phyloP scores from a whole-genome alignment of 2,329 filamentous ascomycete genomes.

The Macroventuria anomochaeta region DNA sequence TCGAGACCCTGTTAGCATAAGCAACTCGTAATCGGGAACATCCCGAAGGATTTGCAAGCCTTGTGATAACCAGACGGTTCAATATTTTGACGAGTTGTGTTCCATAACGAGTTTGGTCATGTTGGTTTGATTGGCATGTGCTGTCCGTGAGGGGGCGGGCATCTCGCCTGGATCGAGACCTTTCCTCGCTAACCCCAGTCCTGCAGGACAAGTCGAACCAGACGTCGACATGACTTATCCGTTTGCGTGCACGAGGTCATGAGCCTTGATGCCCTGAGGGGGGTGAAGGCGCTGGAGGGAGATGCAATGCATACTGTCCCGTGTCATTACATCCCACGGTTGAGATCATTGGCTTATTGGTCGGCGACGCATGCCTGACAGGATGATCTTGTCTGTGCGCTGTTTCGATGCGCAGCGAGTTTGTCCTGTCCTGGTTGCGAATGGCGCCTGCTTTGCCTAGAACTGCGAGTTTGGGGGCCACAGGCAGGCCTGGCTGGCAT shows the following conservation, averaged over 20 bases:
- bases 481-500: not conserved
- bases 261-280: slow-evolving; percentile 8
- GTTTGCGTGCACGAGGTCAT: slow-evolving; percentile 13
- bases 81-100: not conserved
- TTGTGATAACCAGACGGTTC: not conserved
- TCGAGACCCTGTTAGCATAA: slow-evolving; percentile 5
- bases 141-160: slow-evolving; percentile 11
- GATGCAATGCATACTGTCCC: slow-evolving; percentile 11
- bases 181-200: slow-evolving; percentile 32
- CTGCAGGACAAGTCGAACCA: slow-evolving; percentile 10
- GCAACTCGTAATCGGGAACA: not conserved
- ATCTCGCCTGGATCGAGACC: slow-evolving; percentile 25
- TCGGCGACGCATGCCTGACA: slow-evolving; percentile 13
- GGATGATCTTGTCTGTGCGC: slow-evolving; percentile 6
- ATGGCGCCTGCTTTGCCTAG: slow-evolving; percentile 14
- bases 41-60: slow-evolving; percentile 5
- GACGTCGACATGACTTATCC: slow-evolving; percentile 2
- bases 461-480: slow-evolving; percentile 5
- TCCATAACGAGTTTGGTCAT: slow-evolving; percentile 1
- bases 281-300: slow-evolving; percentile 18
- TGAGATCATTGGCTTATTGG: slow-evolving; percentile 13
- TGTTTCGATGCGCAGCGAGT: not conserved
- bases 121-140: slow-evolving; percentile 9
- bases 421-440: not conserved
- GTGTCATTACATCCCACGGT: slow-evolving; percentile 9